Percentiles rank a stretch among this genome's conserved stretches.
These are phyloP conservation scores for Termitomyces sp. DNA, from an alignment of 768 basidiomycete species.

Conservation along the genomic window DNA sequence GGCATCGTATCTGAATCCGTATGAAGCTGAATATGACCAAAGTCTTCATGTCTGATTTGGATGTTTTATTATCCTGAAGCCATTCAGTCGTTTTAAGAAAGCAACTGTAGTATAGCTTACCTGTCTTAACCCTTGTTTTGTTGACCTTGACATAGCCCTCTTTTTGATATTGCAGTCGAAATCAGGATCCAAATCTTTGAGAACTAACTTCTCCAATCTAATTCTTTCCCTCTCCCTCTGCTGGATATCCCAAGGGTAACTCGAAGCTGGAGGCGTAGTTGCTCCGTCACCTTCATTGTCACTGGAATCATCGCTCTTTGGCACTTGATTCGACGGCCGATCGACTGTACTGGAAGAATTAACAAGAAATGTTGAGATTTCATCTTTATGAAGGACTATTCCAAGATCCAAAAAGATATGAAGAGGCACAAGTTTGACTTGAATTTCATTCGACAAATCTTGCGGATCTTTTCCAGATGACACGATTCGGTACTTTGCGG, in stretches of 20 bases:
- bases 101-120: neutral
- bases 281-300: constrained; percentile 23
- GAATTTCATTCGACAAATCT: constrained; percentile 19
- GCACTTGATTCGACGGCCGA: neutral
- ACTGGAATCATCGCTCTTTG: constrained; percentile 13
- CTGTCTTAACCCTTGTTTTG: neutral
- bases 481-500: neutral
- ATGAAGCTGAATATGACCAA: constrained; percentile 46
- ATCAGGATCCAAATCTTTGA: constrained; percentile 56
- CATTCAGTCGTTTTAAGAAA: neutral
- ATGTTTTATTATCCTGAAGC: neutral
- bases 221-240: constrained; percentile 31
- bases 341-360: constrained; percentile 19
- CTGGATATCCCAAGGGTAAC: constrained; percentile 14
- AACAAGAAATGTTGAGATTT: constrained; percentile 43
- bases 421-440: constrained; percentile 50
- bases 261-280: constrained; percentile 34
- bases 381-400: constrained; percentile 29
- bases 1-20: constrained; percentile 63
- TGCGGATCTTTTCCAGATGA: neutral
- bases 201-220: constrained; percentile 41
- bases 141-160: neutral
- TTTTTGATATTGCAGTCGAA: constrained; percentile 32
- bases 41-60: constrained; percentile 16
- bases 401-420: constrained; percentile 75